These are phyloP conservation scores for Erigeron philadelphicus DNA, from an alignment of 140 eudicot genomes.

Conservation along the genomic window DNA sequence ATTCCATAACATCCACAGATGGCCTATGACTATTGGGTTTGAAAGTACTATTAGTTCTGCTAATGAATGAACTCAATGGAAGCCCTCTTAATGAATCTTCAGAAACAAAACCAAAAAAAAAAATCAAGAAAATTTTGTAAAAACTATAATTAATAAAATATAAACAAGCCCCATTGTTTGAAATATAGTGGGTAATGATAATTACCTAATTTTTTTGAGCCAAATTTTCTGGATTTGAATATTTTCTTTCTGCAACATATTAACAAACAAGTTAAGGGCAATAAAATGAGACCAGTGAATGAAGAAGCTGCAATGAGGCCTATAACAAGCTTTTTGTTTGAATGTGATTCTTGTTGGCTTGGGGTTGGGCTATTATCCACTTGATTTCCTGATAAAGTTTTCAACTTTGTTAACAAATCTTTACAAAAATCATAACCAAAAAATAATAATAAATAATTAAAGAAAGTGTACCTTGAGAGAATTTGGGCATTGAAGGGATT, in stretches of 20 bases:
- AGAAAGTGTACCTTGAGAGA: conserved; percentile 30
- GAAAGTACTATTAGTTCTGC: conserved; percentile 32
- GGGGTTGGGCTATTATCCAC: conserved; percentile 10
- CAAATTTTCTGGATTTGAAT: conserved; percentile 33
- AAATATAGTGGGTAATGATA: conserved; percentile 9
- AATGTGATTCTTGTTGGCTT: conserved; percentile 27
- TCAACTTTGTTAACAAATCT: conserved; percentile 18
- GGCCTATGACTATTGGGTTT: conserved; percentile 27
- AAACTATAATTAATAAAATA: background rate
- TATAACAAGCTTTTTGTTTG: conserved; percentile 41
- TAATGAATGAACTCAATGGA: conserved; percentile 42
- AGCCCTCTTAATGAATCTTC: conserved; percentile 43
- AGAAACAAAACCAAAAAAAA: conserved; percentile 19
- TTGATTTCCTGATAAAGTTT: conserved; percentile 28
- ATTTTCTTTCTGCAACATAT: conserved; percentile 41
- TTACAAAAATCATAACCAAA: conserved; percentile 14
- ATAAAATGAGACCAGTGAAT: conserved; percentile 33
- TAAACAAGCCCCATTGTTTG: conserved; percentile 12
- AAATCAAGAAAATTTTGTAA: background rate
- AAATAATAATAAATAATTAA: conserved; percentile 6
- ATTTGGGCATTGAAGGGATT: conserved; percentile 20
- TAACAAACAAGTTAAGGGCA: conserved; percentile 44
- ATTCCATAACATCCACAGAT: conserved; percentile 45
- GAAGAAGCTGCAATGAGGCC: conserved; percentile 45
- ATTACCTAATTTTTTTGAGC: conserved; percentile 27